Evolutionary conservation across 139 green algal genomes (phyloP).

Genomic region (Coelastrella sp.): DNA sequence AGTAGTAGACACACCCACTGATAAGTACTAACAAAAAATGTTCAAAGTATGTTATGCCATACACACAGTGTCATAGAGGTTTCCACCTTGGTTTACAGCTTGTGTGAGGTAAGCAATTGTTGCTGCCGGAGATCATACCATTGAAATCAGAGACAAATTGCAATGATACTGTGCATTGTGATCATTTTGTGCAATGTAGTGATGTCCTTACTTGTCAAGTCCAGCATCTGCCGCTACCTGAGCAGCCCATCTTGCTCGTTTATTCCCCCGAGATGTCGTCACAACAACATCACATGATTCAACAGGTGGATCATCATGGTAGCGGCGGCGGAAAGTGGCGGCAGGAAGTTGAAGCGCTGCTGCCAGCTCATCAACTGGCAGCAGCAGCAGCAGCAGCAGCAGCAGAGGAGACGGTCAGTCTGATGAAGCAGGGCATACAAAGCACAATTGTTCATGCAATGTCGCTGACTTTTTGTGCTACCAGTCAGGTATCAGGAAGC

Average conservation of each 20-base stretch:
- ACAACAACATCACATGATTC: conserved; percentile 5
- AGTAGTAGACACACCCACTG: too few relatives aligned
- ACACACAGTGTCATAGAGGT: too few relatives aligned
- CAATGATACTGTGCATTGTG: neutral
- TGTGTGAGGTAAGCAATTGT: too few relatives aligned
- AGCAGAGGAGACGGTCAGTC: neutral
- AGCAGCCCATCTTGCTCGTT: neutral
- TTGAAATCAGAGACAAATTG: neutral
- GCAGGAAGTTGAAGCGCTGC: conserved; percentile 56
- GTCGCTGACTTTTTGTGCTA: too few relatives aligned
- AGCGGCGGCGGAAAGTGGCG: conserved; percentile 59
- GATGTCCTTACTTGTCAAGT: neutral
- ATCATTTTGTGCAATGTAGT: neutral
- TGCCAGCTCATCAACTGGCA: conserved; percentile 60
- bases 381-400: neutral
- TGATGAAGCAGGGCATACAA: neutral
- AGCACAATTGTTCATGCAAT: too few relatives aligned
- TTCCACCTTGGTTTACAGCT: too few relatives aligned
- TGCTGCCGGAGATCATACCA: too few relatives aligned
- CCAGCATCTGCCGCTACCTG: conserved; percentile 14
- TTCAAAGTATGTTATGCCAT: too few relatives aligned
- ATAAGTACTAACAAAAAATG: too few relatives aligned
- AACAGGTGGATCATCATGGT: conserved; percentile 53
- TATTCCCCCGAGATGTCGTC: neutral
- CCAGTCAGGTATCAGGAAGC: too few relatives aligned